These are phyloP conservation scores for Nicotiana knightiana DNA, from an alignment of 257 asterid genomes.

Conservation along the genomic window DNA sequence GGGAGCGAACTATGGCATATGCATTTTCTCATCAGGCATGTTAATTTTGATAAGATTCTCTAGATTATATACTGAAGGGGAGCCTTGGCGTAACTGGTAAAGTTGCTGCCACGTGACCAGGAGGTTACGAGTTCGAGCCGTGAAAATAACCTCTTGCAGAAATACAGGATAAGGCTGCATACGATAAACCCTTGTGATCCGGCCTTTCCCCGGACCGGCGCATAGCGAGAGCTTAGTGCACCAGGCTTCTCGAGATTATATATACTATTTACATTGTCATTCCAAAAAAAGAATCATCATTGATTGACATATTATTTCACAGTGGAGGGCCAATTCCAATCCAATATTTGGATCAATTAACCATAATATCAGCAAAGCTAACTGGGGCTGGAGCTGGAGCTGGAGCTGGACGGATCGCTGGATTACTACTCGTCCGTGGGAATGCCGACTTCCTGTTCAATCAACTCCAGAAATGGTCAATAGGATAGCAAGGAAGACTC, in stretches of 20 bases:
- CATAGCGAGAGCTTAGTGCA: no score
- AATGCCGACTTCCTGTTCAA: constrained; percentile 44
- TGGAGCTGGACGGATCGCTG: constrained; percentile 99
- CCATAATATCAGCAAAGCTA: constrained; percentile 47
- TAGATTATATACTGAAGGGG: not conserved
- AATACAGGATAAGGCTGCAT: no score
- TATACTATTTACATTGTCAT: not conserved
- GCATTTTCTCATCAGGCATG: constrained; percentile 87
- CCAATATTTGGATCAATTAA: constrained; percentile 44
- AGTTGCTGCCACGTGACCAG: no score
- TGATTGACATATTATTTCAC: constrained; percentile 11
- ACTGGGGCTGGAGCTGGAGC: constrained; percentile 99
- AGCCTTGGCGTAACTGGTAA: no score
- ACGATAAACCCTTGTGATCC: no score
- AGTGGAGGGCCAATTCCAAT: constrained; percentile 84
- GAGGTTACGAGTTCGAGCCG: no score
- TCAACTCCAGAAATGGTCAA: constrained; percentile 47
- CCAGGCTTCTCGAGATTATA: not conserved
- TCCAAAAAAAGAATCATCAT: not conserved
- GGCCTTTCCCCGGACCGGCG: no score
- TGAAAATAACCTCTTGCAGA: no score
- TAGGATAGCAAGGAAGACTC: constrained; percentile 28
- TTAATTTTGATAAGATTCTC: not conserved
- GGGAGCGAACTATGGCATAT: constrained; percentile 91
- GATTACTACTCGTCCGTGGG: constrained; percentile 98